Evolutionary conservation across 2,329 filamentous ascomycete species (phyloP).

Genomic region (Gaeumannomyces tritici): DNA sequence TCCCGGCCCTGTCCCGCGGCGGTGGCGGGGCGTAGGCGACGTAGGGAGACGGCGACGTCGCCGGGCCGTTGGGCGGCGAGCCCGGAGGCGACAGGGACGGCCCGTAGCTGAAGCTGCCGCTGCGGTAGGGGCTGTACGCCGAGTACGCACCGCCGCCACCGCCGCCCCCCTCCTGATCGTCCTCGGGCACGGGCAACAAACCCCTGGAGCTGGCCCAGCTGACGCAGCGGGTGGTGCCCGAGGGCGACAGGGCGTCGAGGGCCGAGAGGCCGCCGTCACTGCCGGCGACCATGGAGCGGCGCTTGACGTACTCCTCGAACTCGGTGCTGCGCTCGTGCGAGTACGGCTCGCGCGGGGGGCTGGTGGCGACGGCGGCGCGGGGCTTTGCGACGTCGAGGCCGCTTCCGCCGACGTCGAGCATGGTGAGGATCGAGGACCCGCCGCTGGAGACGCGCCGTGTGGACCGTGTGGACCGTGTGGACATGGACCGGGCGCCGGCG

Average conservation of each 20-base stretch:
- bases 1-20: background rate
- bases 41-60: background rate
- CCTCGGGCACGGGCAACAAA: background rate
- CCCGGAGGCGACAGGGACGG: no score
- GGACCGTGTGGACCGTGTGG: background rate
- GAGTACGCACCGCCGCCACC: background rate
- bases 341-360: slow-evolving; percentile 9
- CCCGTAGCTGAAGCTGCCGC: background rate
- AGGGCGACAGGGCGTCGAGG: background rate
- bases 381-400: slow-evolving; percentile 3
- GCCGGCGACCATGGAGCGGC: background rate
- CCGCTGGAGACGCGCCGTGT: slow-evolving; percentile 8
- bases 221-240: background rate
- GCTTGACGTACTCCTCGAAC: slow-evolving; percentile 16
- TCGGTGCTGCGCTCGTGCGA: slow-evolving; percentile 18
- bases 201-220: background rate
- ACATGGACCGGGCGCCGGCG: background rate
- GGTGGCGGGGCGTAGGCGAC: no score
- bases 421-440: background rate
- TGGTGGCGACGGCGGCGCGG: background rate
- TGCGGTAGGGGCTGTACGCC: background rate
- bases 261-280: background rate
- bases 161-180: background rate
- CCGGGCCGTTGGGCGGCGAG: background rate
- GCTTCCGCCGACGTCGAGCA: background rate